Percentiles rank a stretch among this genome's conserved stretches.
Evolutionary conservation across 106 monocot species (phyloP).

Genomic region (Dioscorea dumetorum): DNA sequence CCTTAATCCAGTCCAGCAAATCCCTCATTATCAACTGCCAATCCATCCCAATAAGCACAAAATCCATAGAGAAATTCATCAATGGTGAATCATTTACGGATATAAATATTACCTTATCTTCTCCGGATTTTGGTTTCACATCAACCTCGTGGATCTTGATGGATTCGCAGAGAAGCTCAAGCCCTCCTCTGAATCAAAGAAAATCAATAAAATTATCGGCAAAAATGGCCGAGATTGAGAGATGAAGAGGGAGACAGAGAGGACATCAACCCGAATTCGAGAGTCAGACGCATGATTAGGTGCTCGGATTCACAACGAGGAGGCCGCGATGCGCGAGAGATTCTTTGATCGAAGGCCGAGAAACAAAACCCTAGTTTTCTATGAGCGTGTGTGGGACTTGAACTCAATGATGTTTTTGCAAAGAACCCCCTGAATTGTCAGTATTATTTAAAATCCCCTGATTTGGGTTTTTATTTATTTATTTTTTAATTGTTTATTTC

Average conservation of each 20-base stretch:
- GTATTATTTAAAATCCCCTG: too few species aligned
- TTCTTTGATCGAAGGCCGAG: too few species aligned
- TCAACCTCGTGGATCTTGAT: conserved; percentile 71
- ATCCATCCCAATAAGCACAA: background rate
- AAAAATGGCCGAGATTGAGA: too few species aligned
- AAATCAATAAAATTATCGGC: background rate
- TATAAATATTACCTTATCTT: conserved; percentile 41
- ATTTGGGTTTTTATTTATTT: too few species aligned
- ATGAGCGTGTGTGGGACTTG: too few species aligned
- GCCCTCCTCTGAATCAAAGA: conserved; percentile 56
- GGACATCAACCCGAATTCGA: conserved; percentile 51
- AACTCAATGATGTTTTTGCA: too few species aligned
- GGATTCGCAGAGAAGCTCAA: conserved; percentile 78
- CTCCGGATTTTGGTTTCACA: conserved; percentile 30
- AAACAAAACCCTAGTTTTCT: too few species aligned
- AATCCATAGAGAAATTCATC: background rate
- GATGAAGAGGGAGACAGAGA: background rate
- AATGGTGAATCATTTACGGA: background rate
- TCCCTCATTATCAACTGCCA: conserved; percentile 58
- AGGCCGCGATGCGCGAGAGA: too few species aligned
- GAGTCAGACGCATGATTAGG: conserved; percentile 42
- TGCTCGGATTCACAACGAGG: too few species aligned
- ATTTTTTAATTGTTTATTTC: too few species aligned
- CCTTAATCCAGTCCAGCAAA: conserved; percentile 56
- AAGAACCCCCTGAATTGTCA: too few species aligned